Base-by-base conservation (phyloP, 2,329 filamentous ascomycete genomes). In the Xylaria sp. region DNA sequence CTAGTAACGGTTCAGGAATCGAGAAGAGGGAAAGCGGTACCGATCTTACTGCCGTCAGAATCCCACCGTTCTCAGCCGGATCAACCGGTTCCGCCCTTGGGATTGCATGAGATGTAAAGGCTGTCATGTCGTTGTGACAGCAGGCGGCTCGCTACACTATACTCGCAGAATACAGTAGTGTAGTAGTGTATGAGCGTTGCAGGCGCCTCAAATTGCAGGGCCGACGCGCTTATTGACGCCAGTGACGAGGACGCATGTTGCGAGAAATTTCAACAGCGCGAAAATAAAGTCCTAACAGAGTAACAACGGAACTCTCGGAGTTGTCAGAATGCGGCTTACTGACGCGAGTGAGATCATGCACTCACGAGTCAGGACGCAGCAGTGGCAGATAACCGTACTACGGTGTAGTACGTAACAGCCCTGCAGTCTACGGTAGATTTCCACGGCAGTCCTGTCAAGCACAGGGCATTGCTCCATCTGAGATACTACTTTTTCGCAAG, bases 321-420 rank as follows among this genome's bases (percentile, higher is more conserved):
- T 13, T 69, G 59, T 69, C 52, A 63, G 58, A 56, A 69, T 50
- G 58, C 67, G 25, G 39, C 58, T 63, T 66, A 50, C 54, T 59
- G 63, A 59, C 25, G 57, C 20, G 46, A 58, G 52, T 41, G 15
- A 46, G 48, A 65, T 52, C 41, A n/a, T 41, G 51, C 15, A 28
- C 28, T 39, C 54, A 52, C 37, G 55, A 15, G 28, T 62, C 15
- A 15, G 50, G 23, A 63, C 52, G 55, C 63, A 58, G 63, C 25
- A 41, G 44, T 51, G 52, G 23, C 62, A 64, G n/a, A 34, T 51
- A 28, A 28, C 25, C 15, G 50, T 52, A 31, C 50, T 31, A 31
- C 25, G 10, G 13, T 2, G 46, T 25, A 48, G 44, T 48, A 48
- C 15, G 44, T 20, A 6, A 18, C 31, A 18, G 10, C 9, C 3